phyloP scores from a whole-genome alignment of 2,329 filamentous ascomycete genomes.

The Pseudogymnoascus sp. region DNA sequence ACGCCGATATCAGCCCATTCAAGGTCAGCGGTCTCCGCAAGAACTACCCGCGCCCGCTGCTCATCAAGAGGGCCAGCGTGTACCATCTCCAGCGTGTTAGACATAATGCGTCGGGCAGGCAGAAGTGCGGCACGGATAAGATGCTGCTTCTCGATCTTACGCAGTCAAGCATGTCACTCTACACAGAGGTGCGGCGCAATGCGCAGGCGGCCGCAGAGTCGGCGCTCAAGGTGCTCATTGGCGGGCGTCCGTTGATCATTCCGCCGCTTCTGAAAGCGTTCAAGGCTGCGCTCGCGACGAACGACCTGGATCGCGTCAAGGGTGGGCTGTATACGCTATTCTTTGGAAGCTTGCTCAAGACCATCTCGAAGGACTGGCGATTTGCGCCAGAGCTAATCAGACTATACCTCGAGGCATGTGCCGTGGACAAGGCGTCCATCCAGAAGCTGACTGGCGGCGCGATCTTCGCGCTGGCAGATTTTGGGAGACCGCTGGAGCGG shows the following conservation, averaged over 20 bases:
- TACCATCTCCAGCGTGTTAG: constrained; percentile 92
- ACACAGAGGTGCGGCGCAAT: constrained; percentile 90
- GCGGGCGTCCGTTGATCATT: constrained; percentile 80
- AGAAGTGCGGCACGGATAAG: constrained; percentile 86
- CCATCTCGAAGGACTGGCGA: constrained; percentile 85
- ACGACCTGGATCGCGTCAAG: constrained; percentile 87
- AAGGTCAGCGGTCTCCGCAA: constrained; percentile 91
- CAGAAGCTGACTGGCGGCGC: constrained; percentile 79
- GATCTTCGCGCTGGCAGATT: constrained; percentile 81
- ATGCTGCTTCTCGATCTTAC: constrained; percentile 77
- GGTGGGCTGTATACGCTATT: constrained; percentile 86
- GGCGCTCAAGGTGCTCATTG: constrained; percentile 83
- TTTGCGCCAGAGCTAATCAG: constrained; percentile 86
- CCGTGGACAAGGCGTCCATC: constrained; percentile 88
- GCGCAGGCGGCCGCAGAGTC: constrained; percentile 90
- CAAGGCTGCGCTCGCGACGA: constrained; percentile 66
- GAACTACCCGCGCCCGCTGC: constrained; percentile 82
- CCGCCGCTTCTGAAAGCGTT: constrained; percentile 76
- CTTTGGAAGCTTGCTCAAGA: constrained; percentile 81
- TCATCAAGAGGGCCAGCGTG: constrained; percentile 85
- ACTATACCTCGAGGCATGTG: constrained; percentile 80
- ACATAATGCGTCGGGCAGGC: constrained; percentile 82
- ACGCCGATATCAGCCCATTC: constrained; percentile 82
- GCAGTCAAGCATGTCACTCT: constrained; percentile 80
- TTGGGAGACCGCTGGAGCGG: constrained; percentile 78